Conservation (phyloP, 192 early-diverging fungal genomes). For the Entomortierella chlamydospora region DNA sequence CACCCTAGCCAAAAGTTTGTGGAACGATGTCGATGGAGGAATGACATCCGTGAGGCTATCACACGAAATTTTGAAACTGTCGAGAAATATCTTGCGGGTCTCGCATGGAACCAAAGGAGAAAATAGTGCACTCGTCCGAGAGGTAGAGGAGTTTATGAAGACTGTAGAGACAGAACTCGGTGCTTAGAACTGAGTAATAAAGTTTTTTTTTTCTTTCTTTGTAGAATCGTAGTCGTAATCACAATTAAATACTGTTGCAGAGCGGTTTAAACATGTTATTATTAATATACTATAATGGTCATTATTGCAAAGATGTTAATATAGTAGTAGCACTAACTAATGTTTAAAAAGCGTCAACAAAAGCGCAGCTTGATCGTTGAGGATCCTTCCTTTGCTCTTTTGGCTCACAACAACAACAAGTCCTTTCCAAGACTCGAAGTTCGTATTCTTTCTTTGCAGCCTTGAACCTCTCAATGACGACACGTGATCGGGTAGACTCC, state of each 20-base stretch:
- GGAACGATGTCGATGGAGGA: slow-evolving; percentile 56
- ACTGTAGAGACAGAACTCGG: slow-evolving; percentile 41
- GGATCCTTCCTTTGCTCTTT: no score
- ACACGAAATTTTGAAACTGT: slow-evolving; percentile 32
- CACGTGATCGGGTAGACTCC: not conserved
- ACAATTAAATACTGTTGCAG: not conserved
- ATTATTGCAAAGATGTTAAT: no score
- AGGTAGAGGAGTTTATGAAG: slow-evolving; percentile 36
- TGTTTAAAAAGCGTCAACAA: no score
- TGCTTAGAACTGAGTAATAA: not conserved
- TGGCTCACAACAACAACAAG: no score
- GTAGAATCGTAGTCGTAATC: no score
- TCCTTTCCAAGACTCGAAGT: slow-evolving; percentile 2
- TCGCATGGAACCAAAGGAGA: slow-evolving; percentile 34
- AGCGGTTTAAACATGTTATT: no score
- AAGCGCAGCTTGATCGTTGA: no score
- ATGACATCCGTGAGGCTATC: slow-evolving; percentile 41
- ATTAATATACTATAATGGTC: no score
- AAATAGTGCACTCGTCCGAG: slow-evolving; percentile 23
- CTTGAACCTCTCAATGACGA: slow-evolving; percentile 8
- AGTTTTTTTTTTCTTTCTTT: not conserved
- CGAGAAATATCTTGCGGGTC: slow-evolving; percentile 22
- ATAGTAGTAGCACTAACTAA: no score
- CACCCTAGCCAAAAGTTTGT: slow-evolving; percentile 59
- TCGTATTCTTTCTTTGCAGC: slow-evolving; percentile 4